Percentiles rank a stretch among this genome's conserved stretches.
These are phyloP conservation scores for Metschnikowia vanudenii DNA, from an alignment of 805 yeast genomes.

Conservation along the genomic window DNA sequence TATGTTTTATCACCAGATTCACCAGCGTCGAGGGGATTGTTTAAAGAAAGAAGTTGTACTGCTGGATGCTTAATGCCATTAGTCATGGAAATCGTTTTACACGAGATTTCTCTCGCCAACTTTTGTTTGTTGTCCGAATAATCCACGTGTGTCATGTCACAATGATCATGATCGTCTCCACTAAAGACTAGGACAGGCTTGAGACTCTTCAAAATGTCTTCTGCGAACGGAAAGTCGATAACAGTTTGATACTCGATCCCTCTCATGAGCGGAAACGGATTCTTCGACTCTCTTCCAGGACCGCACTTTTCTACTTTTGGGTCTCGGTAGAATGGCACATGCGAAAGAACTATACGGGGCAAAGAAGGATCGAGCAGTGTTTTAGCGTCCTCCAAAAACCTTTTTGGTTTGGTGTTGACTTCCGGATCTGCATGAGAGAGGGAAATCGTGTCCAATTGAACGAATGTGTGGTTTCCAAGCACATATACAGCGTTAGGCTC, in stretches of 20 bases:
- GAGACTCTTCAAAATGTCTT: conserved; percentile 54
- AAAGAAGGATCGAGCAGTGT: conserved; percentile 25
- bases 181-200: conserved; percentile 72
- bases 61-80: conserved; percentile 89
- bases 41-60: conserved; percentile 72
- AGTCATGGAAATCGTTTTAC: conserved; percentile 89
- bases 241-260: conserved; percentile 93
- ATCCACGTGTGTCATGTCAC: conserved; percentile 63
- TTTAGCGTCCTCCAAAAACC: conserved; percentile 46
- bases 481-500: conserved; percentile 53
- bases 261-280: conserved; percentile 60
- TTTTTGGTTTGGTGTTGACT: conserved; percentile 49
- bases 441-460: conserved; percentile 81
- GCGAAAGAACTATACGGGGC: conserved; percentile 74
- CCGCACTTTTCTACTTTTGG: conserved; percentile 70
- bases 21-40: conserved; percentile 38
- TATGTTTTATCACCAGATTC: background rate
- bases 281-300: conserved; percentile 64
- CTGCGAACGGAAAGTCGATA: conserved; percentile 56
- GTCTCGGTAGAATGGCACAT: conserved; percentile 83
- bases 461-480: conserved; percentile 68
- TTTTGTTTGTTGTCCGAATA: conserved; percentile 22
- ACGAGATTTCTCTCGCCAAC: conserved; percentile 71
- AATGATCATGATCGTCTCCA: conserved; percentile 97
- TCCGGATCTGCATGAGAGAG: conserved; percentile 53